These are phyloP conservation scores for Cardamine resedifolia DNA, from an alignment of 345 rosid genomes.

Conservation along the genomic window DNA sequence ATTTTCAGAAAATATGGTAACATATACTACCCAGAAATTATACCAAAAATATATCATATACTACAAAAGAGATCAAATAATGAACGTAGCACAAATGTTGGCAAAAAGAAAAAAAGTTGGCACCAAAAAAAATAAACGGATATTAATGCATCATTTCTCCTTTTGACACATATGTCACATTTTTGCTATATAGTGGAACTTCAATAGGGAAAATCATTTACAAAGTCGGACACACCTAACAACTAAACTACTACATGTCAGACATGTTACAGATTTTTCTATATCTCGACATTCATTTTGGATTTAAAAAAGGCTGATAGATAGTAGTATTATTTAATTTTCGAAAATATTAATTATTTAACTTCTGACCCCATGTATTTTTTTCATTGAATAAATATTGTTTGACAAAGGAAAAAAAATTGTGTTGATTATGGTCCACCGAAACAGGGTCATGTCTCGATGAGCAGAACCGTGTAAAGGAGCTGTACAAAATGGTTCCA, in stretches of 20 bases:
- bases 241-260: background rate
- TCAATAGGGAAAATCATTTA: background rate
- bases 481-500: slow-evolving; percentile 12
- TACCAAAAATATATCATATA: background rate
- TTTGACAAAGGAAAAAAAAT: slow-evolving; percentile 4
- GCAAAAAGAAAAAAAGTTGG: no score
- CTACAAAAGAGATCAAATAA: background rate
- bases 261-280: background rate
- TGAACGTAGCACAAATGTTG: no score
- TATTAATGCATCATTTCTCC: no score
- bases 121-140: no score
- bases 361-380: background rate
- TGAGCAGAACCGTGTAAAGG: slow-evolving; percentile 27
- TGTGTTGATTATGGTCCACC: slow-evolving; percentile 18
- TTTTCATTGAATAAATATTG: background rate
- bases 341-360: background rate
- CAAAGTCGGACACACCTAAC: background rate
- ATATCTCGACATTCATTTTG: background rate
- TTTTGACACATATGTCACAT: no score
- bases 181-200: background rate
- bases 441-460: slow-evolving; percentile 9
- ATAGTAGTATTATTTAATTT: no score
- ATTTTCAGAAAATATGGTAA: background rate
- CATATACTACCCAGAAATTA: background rate
- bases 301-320: no score